Base-by-base conservation (phyloP, 2,329 filamentous ascomycete genomes). In the Sporothrix schenckii region DNA sequence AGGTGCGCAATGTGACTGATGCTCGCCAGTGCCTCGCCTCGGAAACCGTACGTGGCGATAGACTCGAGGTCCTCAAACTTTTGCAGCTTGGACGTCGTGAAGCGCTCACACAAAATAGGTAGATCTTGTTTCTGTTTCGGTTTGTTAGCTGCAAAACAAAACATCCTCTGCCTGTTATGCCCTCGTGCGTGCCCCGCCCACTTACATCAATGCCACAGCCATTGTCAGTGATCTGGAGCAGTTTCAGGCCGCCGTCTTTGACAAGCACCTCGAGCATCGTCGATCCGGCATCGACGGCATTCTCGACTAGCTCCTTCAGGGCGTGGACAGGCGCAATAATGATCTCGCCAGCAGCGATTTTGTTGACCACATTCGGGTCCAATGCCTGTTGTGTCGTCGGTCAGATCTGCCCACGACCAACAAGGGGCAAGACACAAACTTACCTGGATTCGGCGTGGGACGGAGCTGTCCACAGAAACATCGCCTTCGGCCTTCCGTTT, bases 1-100 rank as follows among this genome's bases (percentile, higher is more conserved):
- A 99, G 85, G 82, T 99, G 96, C 47, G 96, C 94, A 76, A 99
- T 97, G 78, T 99, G 95, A 77, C 94, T 98, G 79, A 99, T 99
- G 80, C 95, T 98, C 16, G 95, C 95, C 69, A 99, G 82, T 3
- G 95, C 95, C 80, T 99, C 95, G 69, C 95, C 95, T 68, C 95
- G 91, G 77, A 99, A 99, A n/a, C 95, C 95, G 79, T 99, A 99
- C 1, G 95, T 98, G 66, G 89, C 90, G 74, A 99, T 98, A 4
- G 90, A 92, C 53, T 88, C 88, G 63, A 99, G 84, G 78, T 99
- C 95, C 79, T 98, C 94, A 75, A 99, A 99, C 5, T 88, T 88
- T 75, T 95, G 93, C 71, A 99, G 85, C 79, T 99, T 99, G 14
- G 94, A 98, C 0, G 95, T 99, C 11, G 95, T 99, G 78, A 97